A percentile compares a stretch with the other conserved stretches of the same genome.
These are phyloP conservation scores for thale cress (Arabidopsis thaliana) DNA, from an alignment of 345 rosid genomes.

Conservation along the genomic window TAIR10.1 NC_003074.8:22772001-22772500, in stretches of 20 bases:
- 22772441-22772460: constrained; percentile 65
- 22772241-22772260: too few relatives aligned
- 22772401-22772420: constrained; percentile 91
- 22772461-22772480: neutral
- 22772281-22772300: constrained; percentile 53
- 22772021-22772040: neutral
- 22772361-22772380: constrained; percentile 89
- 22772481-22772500: neutral
- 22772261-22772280: too few relatives aligned
- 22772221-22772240: neutral
- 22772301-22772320: constrained; percentile 94
- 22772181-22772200: neutral
- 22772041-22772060: constrained; percentile 97
- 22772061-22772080: constrained; percentile 95
- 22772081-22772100: constrained; percentile 92
- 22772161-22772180: constrained; percentile 6
- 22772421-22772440: constrained; percentile 91
- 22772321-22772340: constrained; percentile 99
- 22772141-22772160: constrained; percentile 16
- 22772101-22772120: constrained; percentile 31
- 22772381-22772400: constrained; percentile 95
- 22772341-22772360: constrained; percentile 77
- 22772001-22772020: constrained; percentile 9
- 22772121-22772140: constrained; percentile 10
- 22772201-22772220: neutral